Evolutionary conservation across 768 basidiomycete genomes (phyloP).

Genomic region (Grammothele lineata): DNA sequence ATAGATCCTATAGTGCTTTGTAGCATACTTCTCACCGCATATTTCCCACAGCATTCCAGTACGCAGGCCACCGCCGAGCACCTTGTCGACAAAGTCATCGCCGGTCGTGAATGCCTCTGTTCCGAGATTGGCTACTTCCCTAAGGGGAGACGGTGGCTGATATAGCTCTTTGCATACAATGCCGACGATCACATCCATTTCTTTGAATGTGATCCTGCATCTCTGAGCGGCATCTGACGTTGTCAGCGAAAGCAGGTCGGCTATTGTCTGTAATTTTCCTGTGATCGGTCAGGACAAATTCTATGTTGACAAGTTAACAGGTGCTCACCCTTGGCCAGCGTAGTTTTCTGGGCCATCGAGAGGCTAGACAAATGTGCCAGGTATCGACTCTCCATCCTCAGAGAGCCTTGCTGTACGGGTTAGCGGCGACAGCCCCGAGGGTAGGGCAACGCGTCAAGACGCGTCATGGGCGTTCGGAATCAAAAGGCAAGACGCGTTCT

Average conservation of each 20-base stretch:
- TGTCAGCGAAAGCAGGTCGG: slow-evolving; percentile 46
- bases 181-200: slow-evolving; percentile 48
- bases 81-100: slow-evolving; percentile 59
- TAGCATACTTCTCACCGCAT: slow-evolving; percentile 79
- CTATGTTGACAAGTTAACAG: background rate
- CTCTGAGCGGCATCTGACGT: slow-evolving; percentile 51
- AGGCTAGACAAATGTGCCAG: slow-evolving; percentile 22
- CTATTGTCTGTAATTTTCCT: slow-evolving; percentile 15
- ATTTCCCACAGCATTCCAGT: slow-evolving; percentile 86
- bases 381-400: slow-evolving; percentile 16
- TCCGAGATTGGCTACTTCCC: slow-evolving; percentile 31
- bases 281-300: background rate
- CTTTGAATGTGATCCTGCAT: slow-evolving; percentile 47
- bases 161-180: slow-evolving; percentile 42
- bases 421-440: no score
- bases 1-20: background rate
- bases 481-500: no score
- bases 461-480: no score
- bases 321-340: slow-evolving; percentile 41
- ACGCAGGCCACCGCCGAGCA: slow-evolving; percentile 75
- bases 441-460: no score
- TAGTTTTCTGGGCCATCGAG: slow-evolving; percentile 28
- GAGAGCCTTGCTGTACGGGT: no score
- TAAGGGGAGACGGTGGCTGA: slow-evolving; percentile 38
- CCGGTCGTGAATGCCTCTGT: slow-evolving; percentile 67